Evolutionary conservation across 345 rosid genomes (phyloP).

Genomic region (Gossypioides kirkii): DNA sequence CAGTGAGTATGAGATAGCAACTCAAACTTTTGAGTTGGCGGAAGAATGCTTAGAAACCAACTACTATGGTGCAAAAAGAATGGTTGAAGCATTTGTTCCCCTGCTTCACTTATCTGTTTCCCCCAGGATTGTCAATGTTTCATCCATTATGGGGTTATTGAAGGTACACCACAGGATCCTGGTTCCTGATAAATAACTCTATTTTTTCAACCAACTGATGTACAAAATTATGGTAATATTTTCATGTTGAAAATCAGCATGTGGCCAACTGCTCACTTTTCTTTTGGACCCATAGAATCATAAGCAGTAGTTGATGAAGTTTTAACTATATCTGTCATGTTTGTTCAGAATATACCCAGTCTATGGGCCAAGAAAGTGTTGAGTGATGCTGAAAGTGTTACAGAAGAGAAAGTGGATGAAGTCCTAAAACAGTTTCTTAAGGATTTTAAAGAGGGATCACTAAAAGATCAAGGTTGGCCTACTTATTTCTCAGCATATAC

Average conservation of each 20-base stretch:
- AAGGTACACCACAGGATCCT: conserved; percentile 11
- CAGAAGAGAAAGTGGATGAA: conserved; percentile 27
- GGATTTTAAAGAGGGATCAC: conserved; percentile 13
- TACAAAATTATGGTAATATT: not conserved
- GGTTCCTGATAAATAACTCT: not conserved
- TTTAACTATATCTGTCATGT: not conserved
- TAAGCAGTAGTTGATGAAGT: not conserved
- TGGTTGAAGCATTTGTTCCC: conserved; percentile 22
- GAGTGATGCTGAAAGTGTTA: conserved; percentile 23
- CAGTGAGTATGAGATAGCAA: conserved; percentile 11
- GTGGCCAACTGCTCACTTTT: not conserved
- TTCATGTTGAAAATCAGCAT: not conserved
- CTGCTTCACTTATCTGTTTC: conserved; percentile 21
- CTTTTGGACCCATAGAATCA: not conserved
- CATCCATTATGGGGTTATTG: conserved; percentile 22
- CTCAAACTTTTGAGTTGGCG: conserved; percentile 17
- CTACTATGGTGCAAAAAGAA: conserved; percentile 26
- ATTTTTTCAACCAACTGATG: not conserved
- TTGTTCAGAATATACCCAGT: conserved; percentile 18
- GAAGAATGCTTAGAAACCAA: conserved; percentile 26
- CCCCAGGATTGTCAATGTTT: conserved; percentile 31
- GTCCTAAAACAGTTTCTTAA: conserved; percentile 2
- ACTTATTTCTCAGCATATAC: conserved; percentile 18
- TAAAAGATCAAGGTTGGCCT: conserved; percentile 29
- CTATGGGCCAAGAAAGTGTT: conserved; percentile 20